Conservation (phyloP, 345 rosid species). For the Cardamine chenopodiifolia region DNA sequence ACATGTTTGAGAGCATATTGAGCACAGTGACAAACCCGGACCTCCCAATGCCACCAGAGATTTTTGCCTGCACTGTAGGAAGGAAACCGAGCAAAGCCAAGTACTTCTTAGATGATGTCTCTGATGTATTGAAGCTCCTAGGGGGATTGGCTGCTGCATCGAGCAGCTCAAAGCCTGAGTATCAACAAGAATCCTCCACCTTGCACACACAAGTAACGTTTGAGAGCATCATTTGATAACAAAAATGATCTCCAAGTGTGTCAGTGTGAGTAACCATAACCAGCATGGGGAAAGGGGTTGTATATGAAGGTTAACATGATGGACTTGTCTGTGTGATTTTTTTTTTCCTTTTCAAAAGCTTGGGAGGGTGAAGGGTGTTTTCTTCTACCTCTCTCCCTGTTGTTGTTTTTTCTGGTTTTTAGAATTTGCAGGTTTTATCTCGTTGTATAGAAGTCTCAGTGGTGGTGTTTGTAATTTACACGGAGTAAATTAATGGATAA, state of each 20-base stretch:
- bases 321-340: conserved; percentile 21
- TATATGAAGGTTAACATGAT: conserved; percentile 32
- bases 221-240: conserved; percentile 56
- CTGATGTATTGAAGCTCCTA: conserved; percentile 68
- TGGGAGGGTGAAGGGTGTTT: conserved; percentile 17
- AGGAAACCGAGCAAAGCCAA: conserved; percentile 89
- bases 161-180: conserved; percentile 49
- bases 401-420: neutral
- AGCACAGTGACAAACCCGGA: conserved; percentile 55
- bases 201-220: conserved; percentile 51
- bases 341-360: neutral
- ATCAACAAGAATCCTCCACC: conserved; percentile 25
- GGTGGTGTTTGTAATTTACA: conserved; percentile 31
- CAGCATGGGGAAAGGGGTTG: conserved; percentile 24
- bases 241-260: neutral
- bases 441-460: conserved; percentile 34
- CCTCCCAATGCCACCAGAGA: conserved; percentile 64
- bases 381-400: conserved; percentile 20
- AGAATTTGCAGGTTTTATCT: conserved; percentile 4
- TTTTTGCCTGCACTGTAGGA: conserved; percentile 88
- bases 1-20: conserved; percentile 84
- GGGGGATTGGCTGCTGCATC: conserved; percentile 67
- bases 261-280: conserved; percentile 23
- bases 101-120: conserved; percentile 72
- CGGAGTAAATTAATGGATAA: conserved; percentile 17